These are phyloP conservation scores for Ganoderma lingzhi DNA, from an alignment of 1,284 basidiomycete species.

Conservation along the genomic window DNA sequence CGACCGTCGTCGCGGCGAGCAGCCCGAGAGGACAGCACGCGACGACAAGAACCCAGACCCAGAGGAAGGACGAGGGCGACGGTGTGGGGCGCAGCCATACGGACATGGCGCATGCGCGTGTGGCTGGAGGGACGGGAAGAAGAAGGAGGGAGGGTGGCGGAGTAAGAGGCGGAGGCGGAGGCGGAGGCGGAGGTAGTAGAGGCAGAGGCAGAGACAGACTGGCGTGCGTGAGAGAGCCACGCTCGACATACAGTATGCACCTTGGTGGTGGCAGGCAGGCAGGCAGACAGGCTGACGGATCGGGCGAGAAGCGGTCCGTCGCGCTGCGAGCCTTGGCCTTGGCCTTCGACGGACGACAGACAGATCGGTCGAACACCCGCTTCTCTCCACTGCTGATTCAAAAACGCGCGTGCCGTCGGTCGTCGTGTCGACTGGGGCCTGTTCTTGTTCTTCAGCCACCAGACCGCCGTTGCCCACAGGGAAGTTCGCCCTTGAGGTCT, in stretches of 20 bases:
- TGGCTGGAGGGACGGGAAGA: background rate
- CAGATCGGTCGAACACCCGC: background rate
- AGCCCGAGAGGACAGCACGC: background rate
- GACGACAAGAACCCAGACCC: background rate
- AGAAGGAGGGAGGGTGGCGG: background rate
- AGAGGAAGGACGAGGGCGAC: background rate
- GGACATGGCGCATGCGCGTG: background rate
- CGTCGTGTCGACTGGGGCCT: background rate
- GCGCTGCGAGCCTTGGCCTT: too few species aligned
- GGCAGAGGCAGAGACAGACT: too few species aligned
- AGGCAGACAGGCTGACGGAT: background rate
- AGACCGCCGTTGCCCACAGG: background rate
- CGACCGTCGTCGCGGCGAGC: background rate
- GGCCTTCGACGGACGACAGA: too few species aligned
- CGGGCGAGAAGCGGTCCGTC: background rate
- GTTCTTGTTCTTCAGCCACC: background rate
- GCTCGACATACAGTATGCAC: background rate
- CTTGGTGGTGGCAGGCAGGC: background rate
- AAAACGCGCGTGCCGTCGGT: background rate
- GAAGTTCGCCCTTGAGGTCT: background rate
- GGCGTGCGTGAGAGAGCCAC: background rate
- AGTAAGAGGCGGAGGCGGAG: background rate
- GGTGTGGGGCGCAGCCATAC: background rate
- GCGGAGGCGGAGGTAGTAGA: background rate
- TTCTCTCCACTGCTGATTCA: background rate